A percentile compares a stretch with the other conserved stretches of the same genome.
Conservation (phyloP, 306 rosid species). For the Sicyos baderoa region DNA sequence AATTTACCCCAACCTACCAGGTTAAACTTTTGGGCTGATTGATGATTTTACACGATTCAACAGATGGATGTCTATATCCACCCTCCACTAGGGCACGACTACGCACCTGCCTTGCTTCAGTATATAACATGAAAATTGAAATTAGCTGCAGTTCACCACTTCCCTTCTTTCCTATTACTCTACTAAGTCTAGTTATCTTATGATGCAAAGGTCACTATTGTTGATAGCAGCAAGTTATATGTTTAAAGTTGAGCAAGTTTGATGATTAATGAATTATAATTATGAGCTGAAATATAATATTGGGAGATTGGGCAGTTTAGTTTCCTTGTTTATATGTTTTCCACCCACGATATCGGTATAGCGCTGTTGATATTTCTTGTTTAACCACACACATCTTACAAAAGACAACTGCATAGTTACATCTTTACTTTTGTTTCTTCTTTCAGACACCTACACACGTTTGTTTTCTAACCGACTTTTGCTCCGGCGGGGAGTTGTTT, state of each 20-base stretch:
- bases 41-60: no score
- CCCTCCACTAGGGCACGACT: no score
- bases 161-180: neutral
- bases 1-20: no score
- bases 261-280: neutral
- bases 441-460: constrained; percentile 81
- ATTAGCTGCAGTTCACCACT: neutral
- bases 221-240: neutral
- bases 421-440: constrained; percentile 27
- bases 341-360: neutral
- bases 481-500: constrained; percentile 83
- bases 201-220: neutral
- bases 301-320: neutral
- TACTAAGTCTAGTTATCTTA: neutral
- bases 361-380: neutral
- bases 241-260: neutral
- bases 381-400: neutral
- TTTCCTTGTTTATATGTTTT: neutral
- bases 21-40: no score
- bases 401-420: neutral
- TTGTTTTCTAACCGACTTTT: constrained; percentile 93
- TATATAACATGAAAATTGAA: neutral
- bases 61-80: no score
- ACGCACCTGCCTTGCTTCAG: neutral
- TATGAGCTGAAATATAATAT: neutral